Conservation (phyloP, 768 basidiomycete genomes). For the Kwoniella botswanensis region DNA sequence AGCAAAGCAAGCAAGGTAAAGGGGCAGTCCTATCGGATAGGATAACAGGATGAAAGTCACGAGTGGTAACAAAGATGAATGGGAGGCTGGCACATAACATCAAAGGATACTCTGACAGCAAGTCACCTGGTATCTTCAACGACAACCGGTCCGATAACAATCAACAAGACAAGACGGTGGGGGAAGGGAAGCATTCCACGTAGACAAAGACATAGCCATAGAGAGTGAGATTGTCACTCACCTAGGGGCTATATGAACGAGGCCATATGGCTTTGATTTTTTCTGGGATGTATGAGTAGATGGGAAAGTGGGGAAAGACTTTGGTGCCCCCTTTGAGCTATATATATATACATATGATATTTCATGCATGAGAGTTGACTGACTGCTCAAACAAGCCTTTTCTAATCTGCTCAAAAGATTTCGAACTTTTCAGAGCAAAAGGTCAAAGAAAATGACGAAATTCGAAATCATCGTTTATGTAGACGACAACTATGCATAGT, state of each 20-base stretch:
- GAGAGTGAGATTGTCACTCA: conserved; percentile 10
- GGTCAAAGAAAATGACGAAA: conserved; percentile 5
- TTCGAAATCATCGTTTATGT: conserved; percentile 2
- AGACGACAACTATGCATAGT: not conserved
- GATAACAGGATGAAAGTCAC: conserved; percentile 1
- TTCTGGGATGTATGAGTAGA: not conserved
- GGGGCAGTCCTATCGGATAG: not conserved
- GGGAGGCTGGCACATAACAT: not conserved
- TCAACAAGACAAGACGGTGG: not conserved
- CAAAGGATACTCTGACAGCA: not conserved
- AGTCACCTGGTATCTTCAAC: not conserved
- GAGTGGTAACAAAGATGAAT: conserved; percentile 1
- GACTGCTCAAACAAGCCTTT: conserved; percentile 1
- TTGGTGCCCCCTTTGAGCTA: conserved; percentile 15
- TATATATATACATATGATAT: conserved; percentile 6
- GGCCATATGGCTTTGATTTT: conserved; percentile 21
- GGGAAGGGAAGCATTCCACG: not conserved
- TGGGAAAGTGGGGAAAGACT: conserved; percentile 7
- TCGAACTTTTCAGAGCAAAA: not conserved
- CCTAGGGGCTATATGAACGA: conserved; percentile 19
- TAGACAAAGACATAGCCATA: not conserved
- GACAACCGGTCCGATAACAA: not conserved
- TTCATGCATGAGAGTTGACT: not conserved
- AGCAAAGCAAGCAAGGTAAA: not conserved
- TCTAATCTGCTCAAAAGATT: not conserved